Evolutionary conservation across 345 rosid species (phyloP).

Genomic region (Xanthoceras sorbifolium): DNA sequence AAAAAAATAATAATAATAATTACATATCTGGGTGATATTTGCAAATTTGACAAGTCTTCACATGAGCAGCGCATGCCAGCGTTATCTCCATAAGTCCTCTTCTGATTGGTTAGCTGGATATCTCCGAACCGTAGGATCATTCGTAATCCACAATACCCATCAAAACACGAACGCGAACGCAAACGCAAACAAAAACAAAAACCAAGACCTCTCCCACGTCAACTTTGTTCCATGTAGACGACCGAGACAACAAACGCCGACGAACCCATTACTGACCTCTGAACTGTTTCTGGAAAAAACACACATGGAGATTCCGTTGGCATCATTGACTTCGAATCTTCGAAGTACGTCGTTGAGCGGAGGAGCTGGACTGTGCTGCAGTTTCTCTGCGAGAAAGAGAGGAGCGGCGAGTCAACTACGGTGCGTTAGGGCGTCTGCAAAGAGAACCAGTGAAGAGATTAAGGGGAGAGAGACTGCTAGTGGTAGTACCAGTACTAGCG

Average conservation of each 20-base stretch:
- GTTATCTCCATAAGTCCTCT: slow-evolving; percentile 41
- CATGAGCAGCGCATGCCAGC: slow-evolving; percentile 20
- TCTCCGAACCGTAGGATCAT: background rate
- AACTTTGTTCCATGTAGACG: background rate
- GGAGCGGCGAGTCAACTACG: slow-evolving; percentile 28
- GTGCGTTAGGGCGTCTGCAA: slow-evolving; percentile 48
- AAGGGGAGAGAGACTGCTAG: slow-evolving; percentile 40
- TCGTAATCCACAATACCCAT: slow-evolving; percentile 8
- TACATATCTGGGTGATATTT: too few relatives aligned
- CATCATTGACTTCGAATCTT: slow-evolving; percentile 29
- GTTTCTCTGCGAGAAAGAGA: slow-evolving; percentile 32
- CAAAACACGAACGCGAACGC: background rate
- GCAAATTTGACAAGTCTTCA: too few relatives aligned
- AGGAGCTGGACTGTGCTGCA: slow-evolving; percentile 33
- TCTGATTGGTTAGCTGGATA: slow-evolving; percentile 23
- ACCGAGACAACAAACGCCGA: background rate
- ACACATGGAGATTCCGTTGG: slow-evolving; percentile 52
- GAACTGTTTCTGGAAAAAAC: background rate
- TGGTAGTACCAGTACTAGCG: slow-evolving; percentile 18
- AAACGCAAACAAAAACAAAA: background rate
- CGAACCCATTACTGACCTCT: slow-evolving; percentile 20
- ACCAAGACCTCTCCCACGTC: background rate
- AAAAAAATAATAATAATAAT: too few relatives aligned
- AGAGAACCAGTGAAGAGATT: slow-evolving; percentile 49
- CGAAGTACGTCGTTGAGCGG: slow-evolving; percentile 35